These are phyloP conservation scores for Aureobasidium pullulans DNA, from an alignment of 2,329 filamentous ascomycete genomes.

Conservation along the genomic window DNA sequence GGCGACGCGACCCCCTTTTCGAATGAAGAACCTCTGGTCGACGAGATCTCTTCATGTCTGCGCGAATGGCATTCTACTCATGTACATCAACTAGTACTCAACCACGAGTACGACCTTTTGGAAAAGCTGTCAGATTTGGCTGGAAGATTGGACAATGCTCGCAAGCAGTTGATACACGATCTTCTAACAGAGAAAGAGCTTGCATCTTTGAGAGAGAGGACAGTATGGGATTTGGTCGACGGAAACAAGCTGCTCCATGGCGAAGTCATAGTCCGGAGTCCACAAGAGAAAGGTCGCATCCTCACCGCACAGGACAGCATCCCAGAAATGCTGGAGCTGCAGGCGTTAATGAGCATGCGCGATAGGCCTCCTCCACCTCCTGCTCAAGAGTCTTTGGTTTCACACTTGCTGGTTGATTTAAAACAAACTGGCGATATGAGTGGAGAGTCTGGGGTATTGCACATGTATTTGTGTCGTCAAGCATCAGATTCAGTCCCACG, in stretches of 20 bases:
- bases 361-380: slow-evolving; percentile 67
- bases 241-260: slow-evolving; percentile 92
- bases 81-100: slow-evolving; percentile 81
- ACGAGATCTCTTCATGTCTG: slow-evolving; percentile 94
- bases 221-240: slow-evolving; percentile 88
- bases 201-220: slow-evolving; percentile 71
- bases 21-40: slow-evolving; percentile 79
- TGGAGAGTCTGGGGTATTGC: slow-evolving; percentile 66
- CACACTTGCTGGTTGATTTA: slow-evolving; percentile 77
- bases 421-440: slow-evolving; percentile 72
- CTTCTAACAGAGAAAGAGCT: slow-evolving; percentile 85
- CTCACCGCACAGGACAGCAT: slow-evolving; percentile 89
- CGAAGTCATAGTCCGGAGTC: slow-evolving; percentile 91
- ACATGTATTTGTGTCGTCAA: slow-evolving; percentile 71
- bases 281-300: slow-evolving; percentile 71
- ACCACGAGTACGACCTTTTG: slow-evolving; percentile 70
- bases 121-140: slow-evolving; percentile 77
- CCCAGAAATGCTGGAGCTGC: slow-evolving; percentile 80
- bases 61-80: slow-evolving; percentile 98
- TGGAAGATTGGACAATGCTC: slow-evolving; percentile 71
- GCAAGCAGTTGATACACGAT: slow-evolving; percentile 87
- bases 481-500: slow-evolving; percentile 54
- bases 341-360: slow-evolving; percentile 92
- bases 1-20: slow-evolving; percentile 94
- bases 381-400: slow-evolving; percentile 63